These are phyloP conservation scores for Wolfiporia cocos DNA, from an alignment of 1,284 basidiomycete genomes.

Conservation along the genomic window DNA sequence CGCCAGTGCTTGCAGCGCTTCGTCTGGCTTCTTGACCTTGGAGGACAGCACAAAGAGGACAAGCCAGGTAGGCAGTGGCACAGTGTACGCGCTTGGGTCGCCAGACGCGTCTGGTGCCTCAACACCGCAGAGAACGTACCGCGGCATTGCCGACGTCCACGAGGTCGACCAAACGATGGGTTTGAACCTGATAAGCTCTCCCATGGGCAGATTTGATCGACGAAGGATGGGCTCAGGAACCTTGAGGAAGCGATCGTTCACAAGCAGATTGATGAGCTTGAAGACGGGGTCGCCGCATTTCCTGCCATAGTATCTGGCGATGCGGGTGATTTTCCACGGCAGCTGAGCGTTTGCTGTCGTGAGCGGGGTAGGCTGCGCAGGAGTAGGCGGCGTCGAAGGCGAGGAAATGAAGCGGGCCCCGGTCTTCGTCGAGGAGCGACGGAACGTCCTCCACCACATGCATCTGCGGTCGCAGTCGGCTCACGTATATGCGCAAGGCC, in stretches of 20 bases:
- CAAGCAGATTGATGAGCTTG: constrained; percentile 1
- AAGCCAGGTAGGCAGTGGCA: constrained; percentile 42
- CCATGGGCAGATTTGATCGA: neutral
- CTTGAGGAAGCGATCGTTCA: neutral
- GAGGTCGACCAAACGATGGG: constrained; percentile 5
- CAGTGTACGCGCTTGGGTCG: neutral
- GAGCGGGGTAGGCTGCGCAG: too few species aligned
- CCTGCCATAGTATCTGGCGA: constrained; percentile 5
- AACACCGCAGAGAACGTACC: constrained; percentile 2
- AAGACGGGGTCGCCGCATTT: constrained; percentile 5
- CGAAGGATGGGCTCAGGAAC: neutral
- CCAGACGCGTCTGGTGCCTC: neutral
- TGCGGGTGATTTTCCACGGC: neutral
- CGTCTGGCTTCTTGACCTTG: constrained; percentile 34
- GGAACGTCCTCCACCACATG: constrained; percentile 15
- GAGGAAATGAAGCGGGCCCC: neutral
- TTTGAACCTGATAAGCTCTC: constrained; percentile 10
- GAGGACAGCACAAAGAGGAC: constrained; percentile 43
- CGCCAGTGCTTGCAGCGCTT: constrained; percentile 35
- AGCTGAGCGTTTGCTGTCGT: too few species aligned
- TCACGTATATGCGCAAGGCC: too few species aligned
- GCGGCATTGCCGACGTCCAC: constrained; percentile 7
- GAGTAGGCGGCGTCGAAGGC: too few species aligned
- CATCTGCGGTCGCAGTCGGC: constrained; percentile 9
- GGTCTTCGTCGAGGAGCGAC: constrained; percentile 4